Percentiles rank a stretch among this genome's conserved stretches.
phyloP scores from a whole-genome alignment of 805 yeast genomes.

The Tetrapisispora namnaoensis region DNA sequence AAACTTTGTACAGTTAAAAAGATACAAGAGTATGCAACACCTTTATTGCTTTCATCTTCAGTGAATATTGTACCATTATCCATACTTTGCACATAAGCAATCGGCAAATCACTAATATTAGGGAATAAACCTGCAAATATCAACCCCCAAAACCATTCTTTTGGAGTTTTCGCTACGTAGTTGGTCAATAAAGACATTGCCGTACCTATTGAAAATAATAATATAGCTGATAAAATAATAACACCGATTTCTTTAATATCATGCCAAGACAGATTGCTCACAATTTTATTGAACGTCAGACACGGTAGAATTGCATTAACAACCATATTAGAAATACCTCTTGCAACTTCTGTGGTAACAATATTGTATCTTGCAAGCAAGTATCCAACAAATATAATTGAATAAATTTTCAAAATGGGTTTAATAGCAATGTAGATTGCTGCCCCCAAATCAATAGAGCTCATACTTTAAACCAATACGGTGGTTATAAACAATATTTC shows the following conservation, averaged over 20 bases:
- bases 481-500: too few relatives aligned
- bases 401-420: constrained; percentile 77
- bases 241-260: constrained; percentile 69
- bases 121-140: constrained; percentile 66
- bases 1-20: constrained; percentile 58
- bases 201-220: constrained; percentile 40
- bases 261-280: constrained; percentile 50
- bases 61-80: constrained; percentile 51
- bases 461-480: too few relatives aligned
- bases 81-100: constrained; percentile 70
- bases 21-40: constrained; percentile 73
- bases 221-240: constrained; percentile 38
- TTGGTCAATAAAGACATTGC: constrained; percentile 34
- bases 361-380: constrained; percentile 52
- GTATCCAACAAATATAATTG: constrained; percentile 60
- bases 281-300: constrained; percentile 64
- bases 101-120: constrained; percentile 74
- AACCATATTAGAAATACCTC: constrained; percentile 60
- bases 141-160: constrained; percentile 67
- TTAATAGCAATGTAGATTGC: constrained; percentile 71
- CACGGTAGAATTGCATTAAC: constrained; percentile 66
- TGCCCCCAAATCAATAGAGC: constrained; percentile 36
- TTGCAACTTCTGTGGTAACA: constrained; percentile 54
- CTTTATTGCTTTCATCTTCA: constrained; percentile 47
- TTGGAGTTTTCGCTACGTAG: constrained; percentile 50